Evolutionary conservation across 805 yeast species (phyloP), one percentile per base, ranked within the genome.

Genomic region (Kazachstania bromeliacearum): DNA sequence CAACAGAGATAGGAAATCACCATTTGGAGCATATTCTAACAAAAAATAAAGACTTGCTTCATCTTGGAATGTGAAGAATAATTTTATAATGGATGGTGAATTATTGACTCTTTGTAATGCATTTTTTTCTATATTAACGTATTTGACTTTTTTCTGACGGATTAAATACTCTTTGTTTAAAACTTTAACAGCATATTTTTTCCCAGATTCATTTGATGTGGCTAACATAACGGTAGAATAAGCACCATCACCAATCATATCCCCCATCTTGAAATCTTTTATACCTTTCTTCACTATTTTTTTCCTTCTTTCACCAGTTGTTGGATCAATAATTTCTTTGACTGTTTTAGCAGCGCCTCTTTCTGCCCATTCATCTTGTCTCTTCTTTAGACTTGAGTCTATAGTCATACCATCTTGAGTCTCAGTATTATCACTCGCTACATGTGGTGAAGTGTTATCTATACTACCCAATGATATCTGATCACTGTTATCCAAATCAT

Each of bases 191-290:
- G 94, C 94, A 54, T 77, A 83, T 13, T 88, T 80, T 40, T 79
- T 75, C 39, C 71, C 69, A 31, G 83, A 79, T 19, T 60, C 63
- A 48, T 76, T 85, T 42, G 92, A 95, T 2, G 84, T 71, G 0
- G 96, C 98, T 27, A 85, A 72, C 46, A 76, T 73, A 4, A 89
- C 99, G 1, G 95, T 88, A 7, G 96, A 87, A 55, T 89, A 92
- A 5, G 96, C 85, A 2, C 99, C 99, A 55, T 85, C 95, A 21
- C 99, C 99, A 20, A 92, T 72, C 30, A 81, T 77, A 13, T 84
- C 77, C 7, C 95, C 94, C 55, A 92, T 85, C 43, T 77, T 80
- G 59, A 88, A 92, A 55, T 92, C 98, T 45, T 78, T 75, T 9
- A 85, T 94, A 15, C 61, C 75, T 59, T 53, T 67, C 58, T 56